These are phyloP conservation scores for Nicotiana otophora DNA, from an alignment of 257 asterid genomes.

Conservation along the genomic window DNA sequence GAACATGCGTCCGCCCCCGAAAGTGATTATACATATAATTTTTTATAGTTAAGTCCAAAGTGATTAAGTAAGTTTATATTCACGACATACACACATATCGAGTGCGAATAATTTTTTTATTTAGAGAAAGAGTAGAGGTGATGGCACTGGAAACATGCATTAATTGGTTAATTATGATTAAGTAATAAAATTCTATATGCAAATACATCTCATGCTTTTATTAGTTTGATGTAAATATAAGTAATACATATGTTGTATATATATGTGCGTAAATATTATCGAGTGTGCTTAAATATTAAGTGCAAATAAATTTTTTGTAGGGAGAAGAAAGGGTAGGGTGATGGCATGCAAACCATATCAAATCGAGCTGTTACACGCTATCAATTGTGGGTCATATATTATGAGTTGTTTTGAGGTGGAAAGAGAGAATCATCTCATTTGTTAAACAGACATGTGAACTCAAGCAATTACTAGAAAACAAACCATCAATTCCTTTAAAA, in stretches of 20 bases:
- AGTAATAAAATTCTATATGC: too few species aligned
- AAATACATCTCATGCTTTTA: too few species aligned
- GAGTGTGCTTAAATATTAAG: not conserved
- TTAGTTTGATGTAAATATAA: too few species aligned
- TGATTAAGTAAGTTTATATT: too few species aligned
- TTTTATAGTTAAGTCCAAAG: too few species aligned
- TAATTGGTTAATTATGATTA: too few species aligned
- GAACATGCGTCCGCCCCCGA: too few species aligned
- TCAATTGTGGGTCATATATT: slow-evolving; percentile 28
- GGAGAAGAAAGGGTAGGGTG: not conserved
- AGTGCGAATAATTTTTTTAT: too few species aligned
- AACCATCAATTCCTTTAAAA: slow-evolving; percentile 13
- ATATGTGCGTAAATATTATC: not conserved
- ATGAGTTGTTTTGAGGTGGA: slow-evolving; percentile 29
- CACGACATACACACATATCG: too few species aligned
- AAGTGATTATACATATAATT: too few species aligned
- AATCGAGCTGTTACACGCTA: slow-evolving; percentile 34
- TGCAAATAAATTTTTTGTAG: not conserved
- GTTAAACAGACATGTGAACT: slow-evolving; percentile 31
- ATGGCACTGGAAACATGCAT: too few species aligned
- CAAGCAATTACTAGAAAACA: not conserved
- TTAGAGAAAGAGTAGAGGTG: too few species aligned
- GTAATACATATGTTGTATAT: not conserved
- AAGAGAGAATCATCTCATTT: slow-evolving; percentile 20
- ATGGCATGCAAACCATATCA: slow-evolving; percentile 31